A percentile compares a stretch with the other conserved stretches of the same genome.
Conservation (phyloP, 805 yeast species). For the Wickerhamomyces alni region DNA sequence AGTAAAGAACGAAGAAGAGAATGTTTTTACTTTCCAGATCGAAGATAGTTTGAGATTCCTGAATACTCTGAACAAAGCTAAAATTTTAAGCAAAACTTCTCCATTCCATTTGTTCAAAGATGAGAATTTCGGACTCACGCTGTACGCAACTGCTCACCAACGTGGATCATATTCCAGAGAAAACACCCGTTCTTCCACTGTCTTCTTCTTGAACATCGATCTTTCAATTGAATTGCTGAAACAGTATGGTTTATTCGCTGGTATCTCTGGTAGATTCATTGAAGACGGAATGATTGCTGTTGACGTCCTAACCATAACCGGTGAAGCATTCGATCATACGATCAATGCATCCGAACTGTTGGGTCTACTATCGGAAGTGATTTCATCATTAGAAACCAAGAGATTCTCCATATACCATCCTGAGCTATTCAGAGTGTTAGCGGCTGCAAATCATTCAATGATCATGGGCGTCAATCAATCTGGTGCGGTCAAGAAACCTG, state of each 20-base stretch:
- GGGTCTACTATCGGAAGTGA: conserved; percentile 30
- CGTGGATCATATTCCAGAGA: conserved; percentile 44
- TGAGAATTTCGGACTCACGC: conserved; percentile 28
- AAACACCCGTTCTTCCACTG: conserved; percentile 53
- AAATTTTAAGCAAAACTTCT: conserved; percentile 67
- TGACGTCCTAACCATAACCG: conserved; percentile 21
- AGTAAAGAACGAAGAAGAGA: conserved; percentile 17
- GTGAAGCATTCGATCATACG: conserved; percentile 16
- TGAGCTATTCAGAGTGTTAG: conserved; percentile 6
- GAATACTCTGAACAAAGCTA: conserved; percentile 59
- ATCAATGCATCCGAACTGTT: conserved; percentile 30
- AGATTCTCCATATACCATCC: conserved; percentile 11
- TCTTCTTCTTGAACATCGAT: conserved; percentile 57
- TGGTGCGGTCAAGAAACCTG: too few species aligned
- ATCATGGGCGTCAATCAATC: background rate
- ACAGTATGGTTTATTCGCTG: conserved; percentile 35
- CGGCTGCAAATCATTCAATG: conserved; percentile 8
- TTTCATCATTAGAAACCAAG: conserved; percentile 24
- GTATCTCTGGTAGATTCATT: conserved; percentile 40
- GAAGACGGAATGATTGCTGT: conserved; percentile 25
- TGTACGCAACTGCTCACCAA: conserved; percentile 72
- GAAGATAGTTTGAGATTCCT: conserved; percentile 36
- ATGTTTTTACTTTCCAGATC: conserved; percentile 19
- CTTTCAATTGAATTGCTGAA: conserved; percentile 32
- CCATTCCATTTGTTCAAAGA: conserved; percentile 82